Percentiles rank a stretch among this genome's conserved stretches.
Conservation (phyloP, 352 stramenopile genomes). For the Hyaloperonospora brassicae region DNA sequence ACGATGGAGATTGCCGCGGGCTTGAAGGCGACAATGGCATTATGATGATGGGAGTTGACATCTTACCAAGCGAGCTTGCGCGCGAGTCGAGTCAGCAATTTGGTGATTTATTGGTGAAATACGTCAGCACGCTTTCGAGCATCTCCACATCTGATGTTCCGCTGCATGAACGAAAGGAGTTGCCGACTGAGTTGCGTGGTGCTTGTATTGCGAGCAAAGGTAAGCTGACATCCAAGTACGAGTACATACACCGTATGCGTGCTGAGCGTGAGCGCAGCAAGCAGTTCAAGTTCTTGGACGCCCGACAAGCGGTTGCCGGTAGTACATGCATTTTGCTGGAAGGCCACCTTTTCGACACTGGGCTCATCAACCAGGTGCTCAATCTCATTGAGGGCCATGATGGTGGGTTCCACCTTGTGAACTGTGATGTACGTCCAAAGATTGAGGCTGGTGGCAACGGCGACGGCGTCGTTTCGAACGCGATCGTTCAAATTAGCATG, state of each 20-base stretch:
- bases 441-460: constrained; percentile 27
- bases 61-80: constrained; percentile 91
- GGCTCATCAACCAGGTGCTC: constrained; percentile 93
- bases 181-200: constrained; percentile 78
- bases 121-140: constrained; percentile 56
- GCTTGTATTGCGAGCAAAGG: constrained; percentile 89
- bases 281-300: constrained; percentile 52
- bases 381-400: constrained; percentile 88
- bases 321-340: constrained; percentile 78
- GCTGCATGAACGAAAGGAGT: constrained; percentile 36
- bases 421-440: constrained; percentile 87
- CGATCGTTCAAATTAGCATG: constrained; percentile 82
- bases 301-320: constrained; percentile 63
- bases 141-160: constrained; percentile 48
- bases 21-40: constrained; percentile 57
- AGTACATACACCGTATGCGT: constrained; percentile 90
- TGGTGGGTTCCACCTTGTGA: constrained; percentile 86
- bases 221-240: constrained; percentile 76
- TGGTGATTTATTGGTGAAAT: constrained; percentile 86
- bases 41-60: constrained; percentile 93
- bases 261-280: constrained; percentile 69
- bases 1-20: constrained; percentile 43
- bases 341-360: constrained; percentile 94
- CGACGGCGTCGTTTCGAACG: constrained; percentile 45
- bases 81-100: constrained; percentile 93